Percentiles rank a stretch among this genome's conserved stretches.
Conservation (phyloP, 73 alveolate species). For the Symbiodinium natans region DNA sequence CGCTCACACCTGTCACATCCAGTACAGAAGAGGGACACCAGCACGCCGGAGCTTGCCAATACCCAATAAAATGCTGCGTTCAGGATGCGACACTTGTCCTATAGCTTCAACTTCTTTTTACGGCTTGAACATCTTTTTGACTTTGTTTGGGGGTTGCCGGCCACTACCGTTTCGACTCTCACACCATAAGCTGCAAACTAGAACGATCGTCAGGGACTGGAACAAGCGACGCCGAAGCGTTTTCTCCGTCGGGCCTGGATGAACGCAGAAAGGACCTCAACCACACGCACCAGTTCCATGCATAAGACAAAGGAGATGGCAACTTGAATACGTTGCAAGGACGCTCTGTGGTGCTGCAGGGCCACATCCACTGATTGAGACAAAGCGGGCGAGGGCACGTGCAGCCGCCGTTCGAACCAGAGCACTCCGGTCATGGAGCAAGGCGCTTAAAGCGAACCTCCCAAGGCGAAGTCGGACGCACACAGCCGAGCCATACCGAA, state of each 20-base stretch:
- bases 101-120: too few relatives aligned
- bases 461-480: not conserved
- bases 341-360: not conserved
- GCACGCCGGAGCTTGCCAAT: too few relatives aligned
- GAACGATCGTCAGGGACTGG: too few relatives aligned
- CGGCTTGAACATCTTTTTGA: too few relatives aligned
- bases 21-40: too few relatives aligned
- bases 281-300: not conserved
- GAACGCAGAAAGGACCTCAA: not conserved
- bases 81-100: too few relatives aligned
- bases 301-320: not conserved
- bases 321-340: not conserved
- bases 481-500: not conserved
- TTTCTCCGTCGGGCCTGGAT: not conserved
- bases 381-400: slow-evolving; percentile 34
- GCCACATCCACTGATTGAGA: slow-evolving; percentile 63
- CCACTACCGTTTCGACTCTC: too few relatives aligned
- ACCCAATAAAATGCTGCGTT: too few relatives aligned
- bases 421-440: slow-evolving; percentile 43
- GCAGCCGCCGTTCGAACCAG: slow-evolving; percentile 35
- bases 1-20: too few relatives aligned
- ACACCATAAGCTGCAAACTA: too few relatives aligned
- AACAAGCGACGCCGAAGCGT: too few relatives aligned
- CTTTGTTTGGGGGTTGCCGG: not conserved
- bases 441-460: slow-evolving; percentile 64